A percentile compares a stretch with the other conserved stretches of the same genome.
Evolutionary conservation across 805 yeast species (phyloP).

Genomic region (Kuraishia floccosa): DNA sequence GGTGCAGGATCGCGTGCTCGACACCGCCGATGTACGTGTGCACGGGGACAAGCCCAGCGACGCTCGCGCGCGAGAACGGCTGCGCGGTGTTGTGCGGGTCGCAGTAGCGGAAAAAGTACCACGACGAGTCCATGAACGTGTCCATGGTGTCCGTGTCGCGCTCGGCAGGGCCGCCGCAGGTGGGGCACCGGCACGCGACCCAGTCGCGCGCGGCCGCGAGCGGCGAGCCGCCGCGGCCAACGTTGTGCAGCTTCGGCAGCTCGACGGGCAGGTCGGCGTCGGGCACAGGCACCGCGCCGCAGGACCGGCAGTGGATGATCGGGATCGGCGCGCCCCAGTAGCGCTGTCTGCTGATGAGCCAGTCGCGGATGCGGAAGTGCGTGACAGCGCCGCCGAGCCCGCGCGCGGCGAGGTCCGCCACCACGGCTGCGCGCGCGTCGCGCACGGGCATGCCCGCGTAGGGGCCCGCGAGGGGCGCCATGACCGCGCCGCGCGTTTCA

Average conservation of each 20-base stretch:
- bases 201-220: constrained; percentile 56
- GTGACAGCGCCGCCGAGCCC: constrained; percentile 34
- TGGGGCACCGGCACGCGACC: constrained; percentile 69
- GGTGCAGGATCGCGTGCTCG: constrained; percentile 92
- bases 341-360: constrained; percentile 91
- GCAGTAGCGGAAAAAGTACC: constrained; percentile 84
- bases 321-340: constrained; percentile 99
- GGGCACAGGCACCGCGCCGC: constrained; percentile 93
- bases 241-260: constrained; percentile 46
- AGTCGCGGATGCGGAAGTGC: constrained; percentile 70
- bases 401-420: constrained; percentile 23
- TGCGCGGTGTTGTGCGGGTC: constrained; percentile 52
- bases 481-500: constrained; percentile 30
- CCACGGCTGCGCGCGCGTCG: constrained; percentile 41
- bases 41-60: constrained; percentile 58
- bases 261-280: constrained; percentile 74
- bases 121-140: constrained; percentile 94
- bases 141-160: constrained; percentile 99
- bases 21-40: constrained; percentile 91
- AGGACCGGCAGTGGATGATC: constrained; percentile 70
- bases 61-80: constrained; percentile 44
- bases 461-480: constrained; percentile 34
- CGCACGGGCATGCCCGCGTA: constrained; percentile 35
- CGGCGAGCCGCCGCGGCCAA: constrained; percentile 55
- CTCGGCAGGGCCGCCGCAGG: constrained; percentile 59